Percentiles rank a stretch among this genome's conserved stretches.
phyloP scores from a whole-genome alignment of 306 rosid genomes.

The Glycine latifolia region DNA sequence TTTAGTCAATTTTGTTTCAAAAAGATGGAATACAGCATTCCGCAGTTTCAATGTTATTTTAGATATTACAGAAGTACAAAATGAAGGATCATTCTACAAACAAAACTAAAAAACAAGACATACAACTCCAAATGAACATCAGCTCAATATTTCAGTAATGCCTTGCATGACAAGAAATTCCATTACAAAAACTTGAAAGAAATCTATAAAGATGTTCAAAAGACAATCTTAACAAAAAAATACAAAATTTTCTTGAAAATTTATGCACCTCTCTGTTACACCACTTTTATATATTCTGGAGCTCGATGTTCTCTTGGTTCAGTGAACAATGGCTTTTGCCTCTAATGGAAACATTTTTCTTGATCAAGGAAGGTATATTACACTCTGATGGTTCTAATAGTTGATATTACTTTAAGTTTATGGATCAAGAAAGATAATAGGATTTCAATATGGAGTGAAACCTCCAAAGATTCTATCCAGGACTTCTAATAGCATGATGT shows the following conservation, averaged over 20 bases:
- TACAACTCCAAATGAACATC: background rate
- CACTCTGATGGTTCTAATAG: background rate
- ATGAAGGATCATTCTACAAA: conserved; percentile 13
- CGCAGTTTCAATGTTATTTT: conserved; percentile 11
- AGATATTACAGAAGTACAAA: background rate
- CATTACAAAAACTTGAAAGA: background rate
- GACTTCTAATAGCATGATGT: background rate
- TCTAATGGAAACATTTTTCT: background rate
- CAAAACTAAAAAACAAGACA: background rate
- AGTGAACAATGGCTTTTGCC: background rate
- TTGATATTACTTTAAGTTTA: background rate
- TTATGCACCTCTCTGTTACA: background rate
- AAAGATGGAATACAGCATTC: background rate
- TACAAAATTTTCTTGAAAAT: background rate
- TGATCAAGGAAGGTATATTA: background rate
- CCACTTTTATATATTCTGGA: conserved; percentile 19
- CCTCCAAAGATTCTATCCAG: background rate
- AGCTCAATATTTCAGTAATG: conserved; percentile 2
- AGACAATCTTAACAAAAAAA: background rate
- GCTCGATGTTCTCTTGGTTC: conserved; percentile 12
- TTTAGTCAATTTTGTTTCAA: background rate
- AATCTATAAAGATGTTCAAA: background rate
- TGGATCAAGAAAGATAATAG: conserved; percentile 15
- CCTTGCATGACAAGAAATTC: background rate
- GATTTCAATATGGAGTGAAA: background rate